Percentiles rank a stretch among this genome's conserved stretches.
Conservation (phyloP, 164 flowering plant species). For the Sextonia rubra region DNA sequence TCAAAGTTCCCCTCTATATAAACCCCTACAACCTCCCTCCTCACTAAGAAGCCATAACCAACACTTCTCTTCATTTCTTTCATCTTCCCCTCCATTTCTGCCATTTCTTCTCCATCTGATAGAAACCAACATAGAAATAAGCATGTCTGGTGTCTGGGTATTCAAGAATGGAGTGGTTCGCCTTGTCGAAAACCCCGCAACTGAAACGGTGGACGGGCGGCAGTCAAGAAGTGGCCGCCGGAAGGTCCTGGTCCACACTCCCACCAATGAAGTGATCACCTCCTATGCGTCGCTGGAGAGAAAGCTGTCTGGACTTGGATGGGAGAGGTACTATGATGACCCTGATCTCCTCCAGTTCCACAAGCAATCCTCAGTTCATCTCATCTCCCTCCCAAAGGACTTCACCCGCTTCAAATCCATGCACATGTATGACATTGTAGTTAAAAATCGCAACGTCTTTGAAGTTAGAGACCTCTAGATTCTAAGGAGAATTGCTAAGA, state of each 20-base stretch:
- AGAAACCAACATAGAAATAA: neutral
- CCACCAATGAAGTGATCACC: constrained; percentile 57
- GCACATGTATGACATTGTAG: constrained; percentile 88
- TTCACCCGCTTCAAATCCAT: constrained; percentile 71
- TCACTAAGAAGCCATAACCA: neutral
- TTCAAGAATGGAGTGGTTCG: constrained; percentile 34
- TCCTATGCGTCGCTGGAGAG: constrained; percentile 54
- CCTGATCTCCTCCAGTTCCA: constrained; percentile 83
- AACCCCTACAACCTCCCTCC: neutral
- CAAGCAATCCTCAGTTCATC: constrained; percentile 60
- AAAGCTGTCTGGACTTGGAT: constrained; percentile 54
- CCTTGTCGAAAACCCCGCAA: constrained; percentile 17
- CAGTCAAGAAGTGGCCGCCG: constrained; percentile 1
- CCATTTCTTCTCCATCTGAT: neutral
- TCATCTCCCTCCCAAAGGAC: constrained; percentile 84
- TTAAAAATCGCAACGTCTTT: constrained; percentile 63
- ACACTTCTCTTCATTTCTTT: neutral
- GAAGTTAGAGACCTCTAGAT: constrained; percentile 60
- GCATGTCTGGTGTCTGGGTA: constrained; percentile 67
- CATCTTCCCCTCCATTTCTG: neutral
- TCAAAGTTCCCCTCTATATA: neutral
- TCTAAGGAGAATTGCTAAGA: no score
- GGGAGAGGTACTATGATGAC: constrained; percentile 88
- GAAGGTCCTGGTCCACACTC: constrained; percentile 56
- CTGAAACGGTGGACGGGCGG: constrained; percentile 5